Evolutionary conservation across 1,284 basidiomycete genomes (phyloP).

Genomic region (Boletus albobrunnescens): DNA sequence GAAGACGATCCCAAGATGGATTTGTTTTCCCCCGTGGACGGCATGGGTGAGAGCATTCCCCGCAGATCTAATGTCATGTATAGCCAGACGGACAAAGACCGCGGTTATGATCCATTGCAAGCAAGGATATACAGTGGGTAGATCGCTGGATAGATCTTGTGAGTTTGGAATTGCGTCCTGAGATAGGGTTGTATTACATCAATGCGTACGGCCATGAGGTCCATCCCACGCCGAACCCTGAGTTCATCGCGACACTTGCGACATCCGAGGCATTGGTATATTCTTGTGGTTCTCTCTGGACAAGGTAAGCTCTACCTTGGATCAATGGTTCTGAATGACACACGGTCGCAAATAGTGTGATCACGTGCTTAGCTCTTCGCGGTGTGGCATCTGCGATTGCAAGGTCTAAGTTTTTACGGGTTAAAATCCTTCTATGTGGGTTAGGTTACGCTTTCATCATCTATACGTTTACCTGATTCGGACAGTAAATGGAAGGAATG

Average conservation of each 20-base stretch:
- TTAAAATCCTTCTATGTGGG: slow-evolving; percentile 83
- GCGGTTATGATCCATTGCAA: slow-evolving; percentile 55
- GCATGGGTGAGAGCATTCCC: slow-evolving; percentile 46
- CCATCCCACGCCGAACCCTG: slow-evolving; percentile 81
- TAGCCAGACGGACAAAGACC: slow-evolving; percentile 48
- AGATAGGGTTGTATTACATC: slow-evolving; percentile 82
- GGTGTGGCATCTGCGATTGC: slow-evolving; percentile 82
- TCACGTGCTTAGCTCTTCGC: slow-evolving; percentile 85
- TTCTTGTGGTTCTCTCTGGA: slow-evolving; percentile 92
- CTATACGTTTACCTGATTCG: slow-evolving; percentile 6
- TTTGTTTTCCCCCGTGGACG: slow-evolving; percentile 45
- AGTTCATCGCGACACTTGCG: slow-evolving; percentile 66
- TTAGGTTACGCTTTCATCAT: slow-evolving; percentile 7
- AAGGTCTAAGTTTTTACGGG: slow-evolving; percentile 63
- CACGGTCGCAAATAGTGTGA: slow-evolving; percentile 51
- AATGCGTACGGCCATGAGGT: slow-evolving; percentile 92
- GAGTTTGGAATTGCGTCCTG: slow-evolving; percentile 7
- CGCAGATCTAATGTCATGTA: slow-evolving; percentile 65
- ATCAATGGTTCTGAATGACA: slow-evolving; percentile 12
- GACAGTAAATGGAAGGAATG: slow-evolving; percentile 83
- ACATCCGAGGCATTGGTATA: slow-evolving; percentile 78
- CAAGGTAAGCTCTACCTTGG: slow-evolving; percentile 51
- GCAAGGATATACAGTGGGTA: slow-evolving; percentile 65
- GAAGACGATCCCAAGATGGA: slow-evolving; percentile 30
- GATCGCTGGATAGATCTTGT: slow-evolving; percentile 14